Base-by-base conservation (phyloP, 345 rosid species). In the Diplotaxis tenuifolia region DNA sequence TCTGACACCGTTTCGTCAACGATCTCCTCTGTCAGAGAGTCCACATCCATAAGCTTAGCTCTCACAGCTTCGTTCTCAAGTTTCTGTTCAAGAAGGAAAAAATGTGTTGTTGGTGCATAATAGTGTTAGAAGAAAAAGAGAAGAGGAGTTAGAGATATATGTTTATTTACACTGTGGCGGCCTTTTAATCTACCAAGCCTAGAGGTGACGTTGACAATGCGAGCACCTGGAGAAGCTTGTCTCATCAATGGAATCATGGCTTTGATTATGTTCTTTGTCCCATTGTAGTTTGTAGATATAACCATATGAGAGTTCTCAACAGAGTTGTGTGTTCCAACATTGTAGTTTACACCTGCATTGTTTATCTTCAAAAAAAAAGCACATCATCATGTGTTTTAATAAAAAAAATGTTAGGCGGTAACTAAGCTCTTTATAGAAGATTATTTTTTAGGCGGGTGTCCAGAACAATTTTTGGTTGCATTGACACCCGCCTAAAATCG, bases 321-420 rank as follows among this genome's bases (percentile, higher is more conserved):
- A 2, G 96, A 92, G 83, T 95, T 95, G n/a, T 73, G 79, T 6
- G 87, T 65, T 65, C 93, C 96, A 19, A 84, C 58, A 62, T 92
- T 95, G 83, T 82, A 85, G 77, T 92, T 95, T 62, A 92, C 94
- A 73, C 96, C 99, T 7, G 99, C 99, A 78, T 95, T 95, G 71
- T 95, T 95, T 49, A 95, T 88, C 99, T 95, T 75, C 79, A 78
- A 8, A 63, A 4, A 60, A 6, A 16, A n/a, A 27, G 2, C 8
- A 54, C 16, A 54, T 25, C 32, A 25, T 56, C 18, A 25, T 23
- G 9, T 0, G 57, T 54, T 53, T 52, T 52, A 9, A 53, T 20
- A 12, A 36, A 36, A 3, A 36, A 36, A 34, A 1, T 3, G 14
- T 36, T 36, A 36, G 14, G 12, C 2, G 11, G 40, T 34, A 1